A percentile compares a stretch with the other conserved stretches of the same genome.
phyloP scores from a whole-genome alignment of 768 basidiomycete genomes.

The Agrocybe chaxingu region DNA sequence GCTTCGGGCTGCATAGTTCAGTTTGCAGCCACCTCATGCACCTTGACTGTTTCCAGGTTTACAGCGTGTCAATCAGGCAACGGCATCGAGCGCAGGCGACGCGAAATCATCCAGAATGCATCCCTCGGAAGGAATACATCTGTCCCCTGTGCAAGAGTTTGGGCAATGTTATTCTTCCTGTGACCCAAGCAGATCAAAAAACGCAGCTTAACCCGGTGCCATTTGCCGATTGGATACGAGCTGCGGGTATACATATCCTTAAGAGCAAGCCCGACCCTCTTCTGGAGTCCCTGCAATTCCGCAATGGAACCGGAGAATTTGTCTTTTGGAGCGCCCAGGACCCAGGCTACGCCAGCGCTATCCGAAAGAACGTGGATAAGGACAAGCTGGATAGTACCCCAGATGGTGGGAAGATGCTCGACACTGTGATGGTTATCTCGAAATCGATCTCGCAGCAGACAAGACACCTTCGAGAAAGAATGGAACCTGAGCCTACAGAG shows the following conservation, averaged over 20 bases:
- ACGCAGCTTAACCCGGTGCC: slow-evolving; percentile 50
- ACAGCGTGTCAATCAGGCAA: slow-evolving; percentile 81
- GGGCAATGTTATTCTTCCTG: slow-evolving; percentile 91
- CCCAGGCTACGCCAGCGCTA: slow-evolving; percentile 55
- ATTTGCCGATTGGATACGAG: slow-evolving; percentile 88
- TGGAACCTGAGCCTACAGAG: slow-evolving; percentile 68
- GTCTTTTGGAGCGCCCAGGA: slow-evolving; percentile 89
- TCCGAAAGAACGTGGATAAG: slow-evolving; percentile 47
- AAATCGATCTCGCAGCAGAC: slow-evolving; percentile 84
- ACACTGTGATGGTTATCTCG: slow-evolving; percentile 76
- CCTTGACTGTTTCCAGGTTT: slow-evolving; percentile 88
- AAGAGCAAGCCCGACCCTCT: slow-evolving; percentile 75
- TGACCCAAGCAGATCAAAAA: slow-evolving; percentile 48
- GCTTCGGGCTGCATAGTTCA: slow-evolving; percentile 83
- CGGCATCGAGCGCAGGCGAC: slow-evolving; percentile 88
- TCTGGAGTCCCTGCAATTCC: slow-evolving; percentile 70
- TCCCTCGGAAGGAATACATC: slow-evolving; percentile 91
- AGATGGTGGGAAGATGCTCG: slow-evolving; percentile 78
- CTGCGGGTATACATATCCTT: slow-evolving; percentile 84
- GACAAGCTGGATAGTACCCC: slow-evolving; percentile 47
- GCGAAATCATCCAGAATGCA: slow-evolving; percentile 91
- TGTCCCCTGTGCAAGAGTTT: slow-evolving; percentile 97
- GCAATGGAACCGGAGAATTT: slow-evolving; percentile 83
- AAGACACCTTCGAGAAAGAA: slow-evolving; percentile 73
- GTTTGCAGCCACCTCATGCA: slow-evolving; percentile 99